These are phyloP conservation scores for Arabis hirsuta DNA, from an alignment of 345 rosid genomes.

Conservation along the genomic window DNA sequence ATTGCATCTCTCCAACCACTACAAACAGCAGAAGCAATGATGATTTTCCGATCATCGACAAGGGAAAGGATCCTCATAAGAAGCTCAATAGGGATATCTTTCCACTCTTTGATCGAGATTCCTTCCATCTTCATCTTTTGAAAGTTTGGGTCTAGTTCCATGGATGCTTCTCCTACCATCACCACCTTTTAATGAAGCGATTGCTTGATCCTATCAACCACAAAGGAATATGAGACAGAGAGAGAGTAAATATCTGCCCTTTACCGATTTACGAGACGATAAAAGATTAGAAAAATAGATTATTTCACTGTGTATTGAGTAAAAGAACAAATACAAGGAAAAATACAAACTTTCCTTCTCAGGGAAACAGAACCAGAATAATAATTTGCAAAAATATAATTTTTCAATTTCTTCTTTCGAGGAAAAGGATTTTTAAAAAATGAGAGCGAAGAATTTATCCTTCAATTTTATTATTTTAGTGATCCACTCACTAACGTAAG, in stretches of 20 bases:
- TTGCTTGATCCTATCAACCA: conserved; percentile 46
- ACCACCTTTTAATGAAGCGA: conserved; percentile 38
- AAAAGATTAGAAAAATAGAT: background rate
- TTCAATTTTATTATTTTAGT: background rate
- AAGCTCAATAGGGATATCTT: conserved; percentile 89
- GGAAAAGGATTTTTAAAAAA: background rate
- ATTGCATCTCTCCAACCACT: conserved; percentile 92
- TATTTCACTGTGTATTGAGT: conserved; percentile 2
- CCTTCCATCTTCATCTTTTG: conserved; percentile 67
- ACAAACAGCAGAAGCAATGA: conserved; percentile 88
- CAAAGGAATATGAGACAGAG: conserved; percentile 23
- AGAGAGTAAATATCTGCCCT: background rate
- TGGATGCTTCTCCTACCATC: conserved; percentile 47
- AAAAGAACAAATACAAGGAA: background rate
- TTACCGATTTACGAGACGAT: conserved; percentile 28
- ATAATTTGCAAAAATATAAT: background rate
- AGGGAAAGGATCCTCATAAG: conserved; percentile 73
- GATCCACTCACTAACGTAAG: background rate
- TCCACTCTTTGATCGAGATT: conserved; percentile 66
- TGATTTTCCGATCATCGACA: conserved; percentile 73
- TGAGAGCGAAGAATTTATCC: background rate
- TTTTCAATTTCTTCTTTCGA: no score
- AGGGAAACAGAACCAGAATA: background rate
- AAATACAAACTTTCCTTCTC: conserved; percentile 26
- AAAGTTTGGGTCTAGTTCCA: conserved; percentile 66